Evolutionary conservation across 108 stramenopile species (phyloP).

Genomic region (Heterococcus sp.): DNA sequence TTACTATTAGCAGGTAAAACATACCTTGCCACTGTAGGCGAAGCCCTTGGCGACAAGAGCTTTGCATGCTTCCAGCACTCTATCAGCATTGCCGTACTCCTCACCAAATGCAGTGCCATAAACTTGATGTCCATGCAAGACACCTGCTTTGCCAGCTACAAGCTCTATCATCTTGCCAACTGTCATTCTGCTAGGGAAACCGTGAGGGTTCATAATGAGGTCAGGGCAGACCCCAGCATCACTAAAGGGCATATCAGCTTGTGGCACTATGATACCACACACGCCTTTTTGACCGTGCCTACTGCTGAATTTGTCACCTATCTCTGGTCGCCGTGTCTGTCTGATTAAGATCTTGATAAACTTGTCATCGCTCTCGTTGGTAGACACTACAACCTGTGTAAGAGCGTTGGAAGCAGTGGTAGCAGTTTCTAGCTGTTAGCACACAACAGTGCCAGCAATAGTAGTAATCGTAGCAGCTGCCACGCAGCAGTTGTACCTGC

Average conservation of each 20-base stretch:
- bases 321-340: slow-evolving; percentile 67
- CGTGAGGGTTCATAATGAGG: slow-evolving; percentile 99
- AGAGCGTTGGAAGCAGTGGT: neutral
- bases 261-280: slow-evolving; percentile 82
- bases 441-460: too few species aligned
- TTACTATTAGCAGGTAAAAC: too few species aligned
- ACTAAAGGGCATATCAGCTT: slow-evolving; percentile 96
- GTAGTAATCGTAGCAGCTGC: too few species aligned
- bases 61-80: slow-evolving; percentile 16
- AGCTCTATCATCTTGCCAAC: slow-evolving; percentile 97
- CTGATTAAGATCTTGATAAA: slow-evolving; percentile 89
- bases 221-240: slow-evolving; percentile 92
- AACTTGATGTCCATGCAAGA: slow-evolving; percentile 60
- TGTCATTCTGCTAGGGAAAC: slow-evolving; percentile 98
- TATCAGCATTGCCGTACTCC: slow-evolving; percentile 81
- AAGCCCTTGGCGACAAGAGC: slow-evolving; percentile 82
- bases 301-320: slow-evolving; percentile 95
- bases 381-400: slow-evolving; percentile 70
- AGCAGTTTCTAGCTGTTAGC: too few species aligned
- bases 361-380: slow-evolving; percentile 89
- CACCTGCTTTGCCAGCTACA: slow-evolving; percentile 78
- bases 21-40: slow-evolving; percentile 94
- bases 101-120: slow-evolving; percentile 97
- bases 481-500: too few species aligned
- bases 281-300: slow-evolving; percentile 99